A percentile compares a stretch with the other conserved stretches of the same genome.
These are phyloP conservation scores for Bonia amplexicaulis DNA, from an alignment of 176 grass and related monocot genomes.

Conservation along the genomic window DNA sequence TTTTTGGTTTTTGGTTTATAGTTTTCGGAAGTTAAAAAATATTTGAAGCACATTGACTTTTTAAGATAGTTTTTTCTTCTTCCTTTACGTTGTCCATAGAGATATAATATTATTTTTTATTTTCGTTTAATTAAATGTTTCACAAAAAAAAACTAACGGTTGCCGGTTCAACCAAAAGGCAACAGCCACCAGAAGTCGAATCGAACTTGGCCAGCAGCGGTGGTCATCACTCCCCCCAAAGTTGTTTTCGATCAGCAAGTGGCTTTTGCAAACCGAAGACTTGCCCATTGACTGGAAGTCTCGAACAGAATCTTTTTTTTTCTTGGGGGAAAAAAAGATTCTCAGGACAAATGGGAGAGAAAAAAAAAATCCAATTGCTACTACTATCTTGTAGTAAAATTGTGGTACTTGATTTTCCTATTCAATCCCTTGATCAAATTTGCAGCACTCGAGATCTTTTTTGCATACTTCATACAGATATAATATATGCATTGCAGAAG, in stretches of 20 bases:
- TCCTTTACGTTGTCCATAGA: no score
- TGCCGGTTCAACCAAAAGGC: no score
- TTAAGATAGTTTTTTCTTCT: no score
- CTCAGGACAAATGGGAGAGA: neutral
- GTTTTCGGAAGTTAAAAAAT: no score
- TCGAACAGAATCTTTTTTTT: neutral
- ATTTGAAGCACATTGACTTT: no score
- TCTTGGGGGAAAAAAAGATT: neutral
- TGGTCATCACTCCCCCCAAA: slow-evolving; percentile 27
- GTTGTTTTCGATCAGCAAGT: neutral
- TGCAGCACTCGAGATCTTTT: neutral
- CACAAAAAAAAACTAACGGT: no score
- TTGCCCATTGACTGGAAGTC: neutral
- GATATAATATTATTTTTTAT: no score
- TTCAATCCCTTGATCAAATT: neutral
- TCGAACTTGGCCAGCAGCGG: neutral
- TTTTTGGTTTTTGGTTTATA: no score
- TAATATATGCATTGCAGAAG: neutral
- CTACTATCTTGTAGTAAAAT: neutral
- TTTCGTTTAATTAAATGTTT: no score
- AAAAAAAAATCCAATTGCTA: no score
- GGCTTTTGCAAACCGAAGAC: slow-evolving; percentile 27
- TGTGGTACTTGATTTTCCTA: neutral
- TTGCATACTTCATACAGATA: neutral
- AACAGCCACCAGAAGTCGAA: no score